These are phyloP conservation scores for Hanseniaspora lachancei DNA, from an alignment of 805 yeast genomes.

Conservation along the genomic window DNA sequence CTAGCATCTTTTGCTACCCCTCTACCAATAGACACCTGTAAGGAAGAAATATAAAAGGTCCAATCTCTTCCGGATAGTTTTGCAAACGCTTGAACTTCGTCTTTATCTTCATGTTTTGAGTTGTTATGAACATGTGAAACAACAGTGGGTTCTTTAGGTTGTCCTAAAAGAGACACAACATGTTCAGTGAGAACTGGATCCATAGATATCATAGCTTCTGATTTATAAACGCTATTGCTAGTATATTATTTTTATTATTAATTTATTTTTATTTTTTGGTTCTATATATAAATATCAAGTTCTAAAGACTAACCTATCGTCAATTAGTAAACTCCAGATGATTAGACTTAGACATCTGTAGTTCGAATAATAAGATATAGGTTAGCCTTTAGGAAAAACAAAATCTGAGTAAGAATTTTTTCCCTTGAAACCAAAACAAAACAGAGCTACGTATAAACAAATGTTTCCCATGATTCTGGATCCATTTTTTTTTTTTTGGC, in stretches of 20 bases:
- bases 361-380: no score
- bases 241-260: background rate
- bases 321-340: no score
- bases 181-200: constrained; percentile 50
- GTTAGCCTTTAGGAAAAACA: background rate
- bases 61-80: constrained; percentile 85
- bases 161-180: constrained; percentile 53
- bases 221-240: constrained; percentile 14
- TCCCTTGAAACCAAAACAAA: background rate
- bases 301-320: no score
- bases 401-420: background rate
- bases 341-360: no score
- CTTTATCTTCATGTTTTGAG: constrained; percentile 40
- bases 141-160: constrained; percentile 62
- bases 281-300: no score
- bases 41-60: constrained; percentile 82
- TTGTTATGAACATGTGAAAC: constrained; percentile 66
- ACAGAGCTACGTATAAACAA: background rate
- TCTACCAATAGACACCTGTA: constrained; percentile 74
- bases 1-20: background rate
- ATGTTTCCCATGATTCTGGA: background rate
- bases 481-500: background rate
- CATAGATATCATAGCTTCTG: constrained; percentile 23
- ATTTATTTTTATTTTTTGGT: background rate
- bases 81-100: constrained; percentile 94